These are phyloP conservation scores for Monosporascus sp. DNA, from an alignment of 2,329 filamentous ascomycete genomes.

Conservation along the genomic window DNA sequence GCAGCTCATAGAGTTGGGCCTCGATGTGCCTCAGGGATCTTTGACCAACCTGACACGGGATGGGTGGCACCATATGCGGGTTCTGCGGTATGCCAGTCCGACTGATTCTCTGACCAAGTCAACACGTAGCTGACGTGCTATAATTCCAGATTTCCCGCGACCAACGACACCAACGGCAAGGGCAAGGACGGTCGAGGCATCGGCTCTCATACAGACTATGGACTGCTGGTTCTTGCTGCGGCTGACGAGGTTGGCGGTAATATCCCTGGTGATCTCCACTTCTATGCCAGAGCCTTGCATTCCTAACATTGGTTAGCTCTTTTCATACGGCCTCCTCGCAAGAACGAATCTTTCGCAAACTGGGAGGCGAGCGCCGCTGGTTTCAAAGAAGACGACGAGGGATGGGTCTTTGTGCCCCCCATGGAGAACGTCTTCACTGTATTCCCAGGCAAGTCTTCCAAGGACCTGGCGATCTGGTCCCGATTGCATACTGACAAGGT, in stretches of 20 bases:
- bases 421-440: conserved; percentile 40
- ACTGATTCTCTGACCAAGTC: not conserved
- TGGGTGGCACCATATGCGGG: conserved; percentile 47
- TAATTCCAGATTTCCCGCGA: conserved; percentile 26
- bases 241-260: conserved; percentile 45
- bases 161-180: conserved; percentile 39
- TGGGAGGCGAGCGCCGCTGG: conserved; percentile 41
- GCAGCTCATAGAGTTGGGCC: conserved; percentile 39
- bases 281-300: conserved; percentile 29
- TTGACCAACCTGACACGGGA: conserved; percentile 38
- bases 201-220: conserved; percentile 48
- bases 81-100: conserved; percentile 33
- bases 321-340: conserved; percentile 36
- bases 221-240: conserved; percentile 44
- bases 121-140: too few relatives aligned
- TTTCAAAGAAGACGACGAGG: conserved; percentile 36
- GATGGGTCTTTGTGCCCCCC: conserved; percentile 45
- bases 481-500: not conserved
- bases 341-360: conserved; percentile 37
- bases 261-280: conserved; percentile 1
- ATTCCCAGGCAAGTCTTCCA: conserved; percentile 34
- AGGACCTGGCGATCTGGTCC: not conserved
- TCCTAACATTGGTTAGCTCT: too few relatives aligned
- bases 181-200: conserved; percentile 45
- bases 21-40: conserved; percentile 34